These are phyloP conservation scores for Lachnellula suecica DNA, from an alignment of 2,329 filamentous ascomycete genomes.

Conservation along the genomic window DNA sequence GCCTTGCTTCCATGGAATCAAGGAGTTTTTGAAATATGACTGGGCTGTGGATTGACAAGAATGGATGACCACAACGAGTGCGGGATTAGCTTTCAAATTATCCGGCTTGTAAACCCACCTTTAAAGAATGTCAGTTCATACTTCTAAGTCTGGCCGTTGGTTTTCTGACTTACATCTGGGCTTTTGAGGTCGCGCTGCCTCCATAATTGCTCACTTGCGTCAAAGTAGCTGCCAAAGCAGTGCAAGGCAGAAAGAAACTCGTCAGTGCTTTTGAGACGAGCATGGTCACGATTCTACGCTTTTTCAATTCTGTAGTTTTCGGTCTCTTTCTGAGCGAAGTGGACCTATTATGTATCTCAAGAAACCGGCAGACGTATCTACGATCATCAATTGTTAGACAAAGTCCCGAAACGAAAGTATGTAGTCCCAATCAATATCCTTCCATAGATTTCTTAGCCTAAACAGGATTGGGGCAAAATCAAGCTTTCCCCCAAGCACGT, in stretches of 20 bases:
- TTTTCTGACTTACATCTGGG: constrained; percentile 15
- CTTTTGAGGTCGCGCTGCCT: constrained; percentile 19
- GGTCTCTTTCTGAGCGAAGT: neutral
- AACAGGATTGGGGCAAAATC: constrained; percentile 1
- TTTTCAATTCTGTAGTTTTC: neutral
- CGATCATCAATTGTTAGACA: neutral
- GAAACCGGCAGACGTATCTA: neutral
- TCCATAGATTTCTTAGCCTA: constrained; percentile 5
- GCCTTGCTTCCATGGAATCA: constrained; percentile 47
- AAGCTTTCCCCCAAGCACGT: constrained; percentile 14
- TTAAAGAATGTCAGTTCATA: neutral
- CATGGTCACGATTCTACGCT: neutral
- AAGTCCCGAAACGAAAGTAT: neutral
- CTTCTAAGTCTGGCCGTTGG: neutral
- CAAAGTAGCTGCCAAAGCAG: constrained; percentile 10
- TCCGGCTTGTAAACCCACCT: constrained; percentile 24
- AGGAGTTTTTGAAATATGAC: constrained; percentile 26
- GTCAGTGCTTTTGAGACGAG: constrained; percentile 11
- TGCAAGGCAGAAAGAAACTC: neutral
- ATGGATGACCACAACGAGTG: constrained; percentile 23
- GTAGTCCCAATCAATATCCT: neutral
- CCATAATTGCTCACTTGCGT: constrained; percentile 20
- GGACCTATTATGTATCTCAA: neutral
- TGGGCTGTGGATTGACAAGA: constrained; percentile 40
- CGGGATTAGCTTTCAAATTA: constrained; percentile 18